Conservation (phyloP, 2,329 filamentous ascomycete genomes). For the Ophidiomyces ophidiicola region DNA sequence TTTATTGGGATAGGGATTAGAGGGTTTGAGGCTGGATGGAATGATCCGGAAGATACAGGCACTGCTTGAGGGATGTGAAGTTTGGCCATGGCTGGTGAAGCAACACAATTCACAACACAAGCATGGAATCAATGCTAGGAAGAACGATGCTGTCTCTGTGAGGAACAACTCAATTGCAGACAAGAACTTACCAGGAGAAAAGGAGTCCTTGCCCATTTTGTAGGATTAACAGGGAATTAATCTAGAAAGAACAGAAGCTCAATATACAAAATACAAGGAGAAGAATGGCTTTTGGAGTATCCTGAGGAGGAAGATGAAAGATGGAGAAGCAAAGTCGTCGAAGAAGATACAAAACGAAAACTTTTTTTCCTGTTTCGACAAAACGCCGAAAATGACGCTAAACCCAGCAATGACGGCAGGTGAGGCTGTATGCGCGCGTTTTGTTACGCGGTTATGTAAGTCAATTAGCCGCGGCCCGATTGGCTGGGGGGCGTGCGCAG, state of each 20-base stretch:
- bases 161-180: neutral
- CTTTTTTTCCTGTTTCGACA: slow-evolving; percentile 4
- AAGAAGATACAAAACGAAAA: slow-evolving; percentile 10
- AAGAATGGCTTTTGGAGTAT: slow-evolving; percentile 14
- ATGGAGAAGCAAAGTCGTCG: neutral
- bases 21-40: too few relatives aligned
- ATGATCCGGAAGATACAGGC: too few relatives aligned
- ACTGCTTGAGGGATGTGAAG: too few relatives aligned
- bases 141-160: too few relatives aligned
- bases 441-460: neutral
- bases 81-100: too few relatives aligned
- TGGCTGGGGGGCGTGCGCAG: neutral
- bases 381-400: slow-evolving; percentile 2
- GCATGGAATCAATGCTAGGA: too few relatives aligned
- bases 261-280: slow-evolving; percentile 23
- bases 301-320: slow-evolving; percentile 9
- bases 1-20: too few relatives aligned
- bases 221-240: slow-evolving; percentile 13
- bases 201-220: slow-evolving; percentile 36
- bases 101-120: too few relatives aligned
- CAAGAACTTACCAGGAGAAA: slow-evolving; percentile 35
- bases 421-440: neutral
- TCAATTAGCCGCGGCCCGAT: neutral
- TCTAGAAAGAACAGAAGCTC: slow-evolving; percentile 14
- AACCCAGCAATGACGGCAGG: slow-evolving; percentile 3